Base-by-base conservation (phyloP, 768 basidiomycete genomes). In the Pleurotus eryngii region DNA sequence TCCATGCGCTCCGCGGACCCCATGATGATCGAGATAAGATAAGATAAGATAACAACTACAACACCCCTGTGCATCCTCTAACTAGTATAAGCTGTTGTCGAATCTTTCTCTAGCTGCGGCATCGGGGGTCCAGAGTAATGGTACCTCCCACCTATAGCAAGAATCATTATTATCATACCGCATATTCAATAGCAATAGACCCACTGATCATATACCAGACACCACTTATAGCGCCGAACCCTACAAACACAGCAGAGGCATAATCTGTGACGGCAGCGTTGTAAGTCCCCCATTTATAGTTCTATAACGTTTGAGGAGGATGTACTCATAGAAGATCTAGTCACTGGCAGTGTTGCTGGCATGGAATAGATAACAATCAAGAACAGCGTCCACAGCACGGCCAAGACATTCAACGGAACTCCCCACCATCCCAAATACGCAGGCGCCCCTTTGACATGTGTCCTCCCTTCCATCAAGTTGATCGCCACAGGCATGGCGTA, bases 341-440 rank as follows among this genome's bases (percentile, higher is more conserved):
- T 81, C 39, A 81, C 82, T 4, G 86, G 85, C 3, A 87, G 71
- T 39, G 78, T 75, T 5, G 83, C 81, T 5, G 85, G 85, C 85
- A 88, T 87, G 20, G 83, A 85, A 64, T 87, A 87, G 59, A 89
- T 64, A 30, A 87, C 80, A 43, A 84, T 81, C 65, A 84, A 80
- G 51, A 88, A 84, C 49, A 69, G 46, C 57, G 81, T 72, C 86
- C 86, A 87, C n/a, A 80, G 49, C 8, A 87, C 74, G 3, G 84
- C 81, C 15, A 79, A 63, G 8, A 66, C 62, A 66, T 88, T 87
- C 6, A 84, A 69, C 42, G 68, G 20, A 27, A 58, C 65, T 0
- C 85, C 85, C 57, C 70, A 68, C 22, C 63, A 70, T 0, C 83
- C 85, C 6, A 84, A 65, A 22, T 62, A 67, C 61, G 77, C 87